Evolutionary conservation across 768 basidiomycete species (phyloP), one percentile per base, ranked within the genome.

Genomic region (Cystobasidium tubakii): DNA sequence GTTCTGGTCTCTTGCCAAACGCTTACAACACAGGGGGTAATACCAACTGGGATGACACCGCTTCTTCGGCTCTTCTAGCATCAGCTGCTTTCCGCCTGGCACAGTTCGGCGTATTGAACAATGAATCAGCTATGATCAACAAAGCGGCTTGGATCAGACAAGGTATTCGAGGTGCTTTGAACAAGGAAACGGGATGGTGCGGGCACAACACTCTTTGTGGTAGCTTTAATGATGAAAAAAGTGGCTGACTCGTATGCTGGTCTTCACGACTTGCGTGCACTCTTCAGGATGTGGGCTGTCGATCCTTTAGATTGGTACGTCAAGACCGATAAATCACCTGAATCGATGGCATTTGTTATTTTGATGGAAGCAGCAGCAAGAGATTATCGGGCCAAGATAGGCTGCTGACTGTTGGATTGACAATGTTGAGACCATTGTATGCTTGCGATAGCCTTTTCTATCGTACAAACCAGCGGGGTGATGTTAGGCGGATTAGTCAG

Each of bases 271-370:
- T n/a, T n/a, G n/a, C n/a, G n/a, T n/a, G n/a, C n/a, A n/a, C n/a
- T n/a, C n/a, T n/a, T n/a, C n/a, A 62, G 60, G 60, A 62, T 62
- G 31, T 62, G 31, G 63, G 63, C 63, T 21, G 89, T 89, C 1
- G 83, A 94, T 78, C 91, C 92, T 0, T 80, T 88, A 66, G 79
- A 82, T 1, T 87, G 84, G 77, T 82, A 83, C 0, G 13, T 75
- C 0, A 73, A 85, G 75, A 88, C 89, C 0, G 73, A 80, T 0
- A 25, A 86, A 23, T 89, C 88, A 74, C 86, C 91, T 1, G 92
- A 94, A 80, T 87, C 84, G 0, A 84, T 93, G 82, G 90, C 88
- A 9, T 94, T 94, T 80, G 85, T 89, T 12, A 80, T 92, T 4
- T 84, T 87, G 78, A 83, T 92, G 81, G 84, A 91, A 74, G 85